Evolutionary conservation across 768 basidiomycete genomes (phyloP).

Genomic region (Suillus lakei): DNA sequence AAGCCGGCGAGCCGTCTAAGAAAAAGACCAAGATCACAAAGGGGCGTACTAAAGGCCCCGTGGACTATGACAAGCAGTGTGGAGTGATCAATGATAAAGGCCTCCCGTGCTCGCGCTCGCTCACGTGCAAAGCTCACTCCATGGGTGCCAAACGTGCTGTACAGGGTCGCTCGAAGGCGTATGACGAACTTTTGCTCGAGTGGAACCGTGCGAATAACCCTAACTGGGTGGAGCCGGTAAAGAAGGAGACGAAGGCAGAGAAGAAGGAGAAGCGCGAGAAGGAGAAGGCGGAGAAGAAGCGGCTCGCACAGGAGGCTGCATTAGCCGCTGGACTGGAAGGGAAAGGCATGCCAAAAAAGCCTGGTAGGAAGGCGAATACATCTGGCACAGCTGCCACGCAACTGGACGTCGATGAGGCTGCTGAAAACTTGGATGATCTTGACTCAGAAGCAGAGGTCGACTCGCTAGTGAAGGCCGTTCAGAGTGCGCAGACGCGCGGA

Average conservation of each 20-base stretch:
- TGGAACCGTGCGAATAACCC: conserved; percentile 91
- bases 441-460: conserved; percentile 90
- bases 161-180: conserved; percentile 78
- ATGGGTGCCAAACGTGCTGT: conserved; percentile 97
- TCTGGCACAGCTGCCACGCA: conserved; percentile 55
- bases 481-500: conserved; percentile 58
- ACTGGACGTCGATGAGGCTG: conserved; percentile 60
- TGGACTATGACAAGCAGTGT: conserved; percentile 91
- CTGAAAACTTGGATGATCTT: conserved; percentile 76
- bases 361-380: conserved; percentile 40
- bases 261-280: conserved; percentile 83
- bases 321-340: conserved; percentile 61
- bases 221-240: conserved; percentile 87
- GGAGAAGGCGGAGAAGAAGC: conserved; percentile 85
- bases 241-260: conserved; percentile 85
- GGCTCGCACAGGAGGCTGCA: conserved; percentile 70
- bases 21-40: conserved; percentile 86
- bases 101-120: conserved; percentile 89
- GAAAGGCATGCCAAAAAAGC: conserved; percentile 73
- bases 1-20: conserved; percentile 67
- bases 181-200: conserved; percentile 87
- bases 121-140: conserved; percentile 97
- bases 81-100: conserved; percentile 97
- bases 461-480: conserved; percentile 65
- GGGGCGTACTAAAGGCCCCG: conserved; percentile 81